Evolutionary conservation across 1,284 basidiomycete genomes (phyloP).

Genomic region (Malassezia nana): DNA sequence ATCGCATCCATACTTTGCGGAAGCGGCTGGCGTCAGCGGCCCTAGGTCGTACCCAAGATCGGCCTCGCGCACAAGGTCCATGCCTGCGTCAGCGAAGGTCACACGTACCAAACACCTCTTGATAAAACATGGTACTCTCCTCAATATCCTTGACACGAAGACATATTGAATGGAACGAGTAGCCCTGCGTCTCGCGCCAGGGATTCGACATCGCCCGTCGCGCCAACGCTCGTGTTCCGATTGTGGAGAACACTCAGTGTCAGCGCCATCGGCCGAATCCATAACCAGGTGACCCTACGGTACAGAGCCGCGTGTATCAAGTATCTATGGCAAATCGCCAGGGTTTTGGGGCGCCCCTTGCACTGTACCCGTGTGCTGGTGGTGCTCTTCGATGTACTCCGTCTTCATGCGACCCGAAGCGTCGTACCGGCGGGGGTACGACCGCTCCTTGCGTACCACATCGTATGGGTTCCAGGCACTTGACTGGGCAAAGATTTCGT

Average conservation of each 20-base stretch:
- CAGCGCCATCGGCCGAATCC: not conserved
- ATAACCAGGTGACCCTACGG: too few species aligned
- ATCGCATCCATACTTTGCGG: conserved; percentile 16
- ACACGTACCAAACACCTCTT: conserved; percentile 14
- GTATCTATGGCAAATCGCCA: not conserved
- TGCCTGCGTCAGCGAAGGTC: not conserved
- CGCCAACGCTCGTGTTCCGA: not conserved
- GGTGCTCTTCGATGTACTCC: not conserved
- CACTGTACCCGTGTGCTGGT: not conserved
- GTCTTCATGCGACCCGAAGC: conserved; percentile 23
- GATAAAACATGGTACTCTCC: conserved; percentile 14
- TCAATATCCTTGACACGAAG: conserved; percentile 14
- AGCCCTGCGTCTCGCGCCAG: conserved; percentile 16
- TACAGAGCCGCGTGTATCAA: not conserved
- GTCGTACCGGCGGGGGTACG: conserved; percentile 39
- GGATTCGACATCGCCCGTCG: conserved; percentile 14
- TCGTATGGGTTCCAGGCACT: conserved; percentile 38
- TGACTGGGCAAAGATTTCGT: conserved; percentile 35
- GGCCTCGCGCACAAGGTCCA: conserved; percentile 14
- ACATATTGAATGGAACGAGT: conserved; percentile 17
- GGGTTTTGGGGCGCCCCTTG: not conserved
- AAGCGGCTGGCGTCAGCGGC: not conserved
- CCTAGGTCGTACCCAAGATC: conserved; percentile 4
- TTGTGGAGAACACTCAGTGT: not conserved
- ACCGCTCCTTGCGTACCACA: conserved; percentile 32